phyloP scores from a whole-genome alignment of 257 asterid species.

The Solanum chilense region DNA sequence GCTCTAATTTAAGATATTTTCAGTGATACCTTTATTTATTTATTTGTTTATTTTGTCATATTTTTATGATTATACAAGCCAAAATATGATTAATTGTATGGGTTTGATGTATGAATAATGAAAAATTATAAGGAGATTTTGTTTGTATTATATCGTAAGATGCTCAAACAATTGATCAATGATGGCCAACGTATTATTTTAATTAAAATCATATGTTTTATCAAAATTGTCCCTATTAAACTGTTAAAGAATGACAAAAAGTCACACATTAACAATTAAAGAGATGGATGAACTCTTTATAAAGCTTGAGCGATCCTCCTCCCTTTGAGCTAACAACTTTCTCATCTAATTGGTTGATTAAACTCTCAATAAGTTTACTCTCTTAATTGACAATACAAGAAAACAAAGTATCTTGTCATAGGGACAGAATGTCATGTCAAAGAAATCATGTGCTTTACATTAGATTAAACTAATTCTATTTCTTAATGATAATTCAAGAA shows the following conservation, averaged over 20 bases:
- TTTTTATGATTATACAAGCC: not conserved
- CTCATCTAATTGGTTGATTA: not conserved
- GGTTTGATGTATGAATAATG: not conserved
- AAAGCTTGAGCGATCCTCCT: no score
- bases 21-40: not conserved
- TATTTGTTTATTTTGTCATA: not conserved
- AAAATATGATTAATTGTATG: not conserved
- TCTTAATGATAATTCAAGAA: not conserved
- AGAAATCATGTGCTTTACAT: not conserved
- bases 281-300: no score
- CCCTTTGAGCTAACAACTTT: no score
- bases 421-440: not conserved
- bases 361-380: not conserved
- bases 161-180: not conserved
- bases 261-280: fast-evolving
- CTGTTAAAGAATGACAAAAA: no score
- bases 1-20: not conserved
- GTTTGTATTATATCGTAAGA: not conserved
- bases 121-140: not conserved
- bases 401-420: not conserved
- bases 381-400: not conserved
- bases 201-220: not conserved
- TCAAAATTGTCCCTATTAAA: not conserved
- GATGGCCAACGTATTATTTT: not conserved
- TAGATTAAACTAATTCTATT: not conserved